Evolutionary conservation across 805 yeast species (phyloP).

Genomic region (Candida namnaoensis): DNA sequence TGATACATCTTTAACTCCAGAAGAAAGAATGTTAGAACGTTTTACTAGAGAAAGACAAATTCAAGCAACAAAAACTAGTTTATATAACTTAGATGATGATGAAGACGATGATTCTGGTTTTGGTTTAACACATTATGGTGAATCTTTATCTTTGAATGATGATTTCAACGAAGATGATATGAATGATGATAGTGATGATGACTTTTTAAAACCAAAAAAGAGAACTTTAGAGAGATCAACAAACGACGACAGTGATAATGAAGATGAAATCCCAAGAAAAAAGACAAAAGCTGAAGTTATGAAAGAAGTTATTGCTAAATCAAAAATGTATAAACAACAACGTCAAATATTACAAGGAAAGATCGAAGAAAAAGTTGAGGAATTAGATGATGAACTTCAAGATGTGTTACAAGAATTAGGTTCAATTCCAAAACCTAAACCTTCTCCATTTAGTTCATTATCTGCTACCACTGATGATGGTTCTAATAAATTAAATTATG

Average conservation of each 20-base stretch:
- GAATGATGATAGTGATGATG: constrained; percentile 26
- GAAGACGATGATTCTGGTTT: constrained; percentile 30
- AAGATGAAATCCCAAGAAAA: constrained; percentile 38
- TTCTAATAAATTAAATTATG: constrained; percentile 42
- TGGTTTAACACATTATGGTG: constrained; percentile 73
- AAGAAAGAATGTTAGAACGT: constrained; percentile 92
- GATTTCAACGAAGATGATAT: constrained; percentile 42
- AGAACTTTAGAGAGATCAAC: constrained; percentile 17
- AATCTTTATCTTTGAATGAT: constrained; percentile 51
- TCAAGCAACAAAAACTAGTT: constrained; percentile 43
- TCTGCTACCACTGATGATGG: constrained; percentile 29
- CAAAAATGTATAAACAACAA: constrained; percentile 68
- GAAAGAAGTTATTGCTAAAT: constrained; percentile 79
- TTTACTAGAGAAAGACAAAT: constrained; percentile 82
- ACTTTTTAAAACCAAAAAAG: constrained; percentile 23
- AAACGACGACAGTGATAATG: constrained; percentile 30
- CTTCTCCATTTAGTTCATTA: constrained; percentile 1
- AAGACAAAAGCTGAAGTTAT: constrained; percentile 79
- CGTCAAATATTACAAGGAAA: constrained; percentile 59
- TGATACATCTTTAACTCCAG: constrained; percentile 61
- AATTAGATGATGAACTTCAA: constrained; percentile 66
- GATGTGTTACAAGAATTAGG: constrained; percentile 54
- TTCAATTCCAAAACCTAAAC: constrained; percentile 21
- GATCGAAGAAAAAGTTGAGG: constrained; percentile 51
- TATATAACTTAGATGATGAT: constrained; percentile 72